Evolutionary conservation across 805 yeast species (phyloP).

Genomic region (Metschnikowia amazonensis): DNA sequence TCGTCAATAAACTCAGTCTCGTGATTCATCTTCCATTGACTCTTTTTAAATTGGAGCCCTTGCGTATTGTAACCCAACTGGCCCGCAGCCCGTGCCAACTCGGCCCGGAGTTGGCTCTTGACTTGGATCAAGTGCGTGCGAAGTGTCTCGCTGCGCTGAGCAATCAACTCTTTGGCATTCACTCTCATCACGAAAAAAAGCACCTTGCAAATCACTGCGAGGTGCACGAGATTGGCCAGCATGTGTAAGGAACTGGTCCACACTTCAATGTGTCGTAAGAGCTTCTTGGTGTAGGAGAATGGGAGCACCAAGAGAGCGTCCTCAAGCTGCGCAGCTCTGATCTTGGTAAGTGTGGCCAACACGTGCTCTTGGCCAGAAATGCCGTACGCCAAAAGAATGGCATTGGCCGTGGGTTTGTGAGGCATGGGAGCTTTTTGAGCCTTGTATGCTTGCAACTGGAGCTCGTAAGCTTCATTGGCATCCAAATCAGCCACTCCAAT

Average conservation of each 20-base stretch:
- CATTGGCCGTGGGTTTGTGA: slow-evolving; percentile 57
- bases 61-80: slow-evolving; percentile 81
- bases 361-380: slow-evolving; percentile 76
- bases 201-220: slow-evolving; percentile 68
- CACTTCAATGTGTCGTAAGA: slow-evolving; percentile 67
- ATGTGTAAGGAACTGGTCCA: slow-evolving; percentile 55
- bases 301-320: slow-evolving; percentile 92
- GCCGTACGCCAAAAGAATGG: slow-evolving; percentile 70
- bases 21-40: slow-evolving; percentile 77
- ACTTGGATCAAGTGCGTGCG: slow-evolving; percentile 64
- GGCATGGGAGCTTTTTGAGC: slow-evolving; percentile 45
- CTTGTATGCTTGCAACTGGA: slow-evolving; percentile 41
- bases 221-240: slow-evolving; percentile 44
- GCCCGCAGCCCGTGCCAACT: slow-evolving; percentile 48
- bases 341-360: slow-evolving; percentile 62
- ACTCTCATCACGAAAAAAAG: slow-evolving; percentile 69
- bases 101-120: slow-evolving; percentile 55
- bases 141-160: slow-evolving; percentile 59
- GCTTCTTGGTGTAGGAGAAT: slow-evolving; percentile 70
- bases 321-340: slow-evolving; percentile 81
- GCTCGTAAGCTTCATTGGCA: slow-evolving; percentile 47
- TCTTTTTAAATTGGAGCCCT: slow-evolving; percentile 69
- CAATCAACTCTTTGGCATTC: slow-evolving; percentile 75
- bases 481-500: slow-evolving; percentile 71
- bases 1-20: slow-evolving; percentile 71